phyloP scores from a whole-genome alignment of 306 rosid species.

The Trichosanthes truncata region DNA sequence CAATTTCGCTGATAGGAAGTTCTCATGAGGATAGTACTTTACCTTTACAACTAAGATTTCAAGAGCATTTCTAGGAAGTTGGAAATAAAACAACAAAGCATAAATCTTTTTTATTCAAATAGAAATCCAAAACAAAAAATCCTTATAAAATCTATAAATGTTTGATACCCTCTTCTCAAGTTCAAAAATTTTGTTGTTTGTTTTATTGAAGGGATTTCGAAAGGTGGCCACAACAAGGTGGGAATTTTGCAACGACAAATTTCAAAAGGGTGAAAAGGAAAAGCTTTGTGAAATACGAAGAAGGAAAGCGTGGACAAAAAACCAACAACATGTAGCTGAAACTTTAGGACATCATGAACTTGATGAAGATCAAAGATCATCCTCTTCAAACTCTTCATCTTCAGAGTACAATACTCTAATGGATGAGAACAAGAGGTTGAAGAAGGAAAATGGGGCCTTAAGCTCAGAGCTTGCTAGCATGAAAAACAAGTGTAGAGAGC shows the following conservation, averaged over 20 bases:
- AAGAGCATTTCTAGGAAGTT: not conserved
- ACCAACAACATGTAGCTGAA: constrained; percentile 14
- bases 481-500: constrained; percentile 60
- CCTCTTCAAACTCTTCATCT: constrained; percentile 63
- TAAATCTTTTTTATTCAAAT: not conserved
- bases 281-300: constrained; percentile 48
- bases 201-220: constrained; percentile 57
- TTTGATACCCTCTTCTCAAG: not conserved
- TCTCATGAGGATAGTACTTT: no score
- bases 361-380: constrained; percentile 80
- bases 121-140: not conserved
- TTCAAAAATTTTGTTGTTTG: not conserved
- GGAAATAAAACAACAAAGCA: not conserved
- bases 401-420: constrained; percentile 42
- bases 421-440: constrained; percentile 76
- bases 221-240: constrained; percentile 75
- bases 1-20: no score
- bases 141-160: not conserved
- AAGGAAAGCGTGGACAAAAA: constrained; percentile 66
- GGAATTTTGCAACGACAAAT: constrained; percentile 78
- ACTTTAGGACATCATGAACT: not conserved
- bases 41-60: not conserved
- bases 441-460: constrained; percentile 56
- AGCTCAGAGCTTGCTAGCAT: constrained; percentile 47
- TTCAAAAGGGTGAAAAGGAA: constrained; percentile 63